Evolutionary conservation across 179 eudicot genomes (phyloP).

Genomic region (Drosera spatulata): DNA sequence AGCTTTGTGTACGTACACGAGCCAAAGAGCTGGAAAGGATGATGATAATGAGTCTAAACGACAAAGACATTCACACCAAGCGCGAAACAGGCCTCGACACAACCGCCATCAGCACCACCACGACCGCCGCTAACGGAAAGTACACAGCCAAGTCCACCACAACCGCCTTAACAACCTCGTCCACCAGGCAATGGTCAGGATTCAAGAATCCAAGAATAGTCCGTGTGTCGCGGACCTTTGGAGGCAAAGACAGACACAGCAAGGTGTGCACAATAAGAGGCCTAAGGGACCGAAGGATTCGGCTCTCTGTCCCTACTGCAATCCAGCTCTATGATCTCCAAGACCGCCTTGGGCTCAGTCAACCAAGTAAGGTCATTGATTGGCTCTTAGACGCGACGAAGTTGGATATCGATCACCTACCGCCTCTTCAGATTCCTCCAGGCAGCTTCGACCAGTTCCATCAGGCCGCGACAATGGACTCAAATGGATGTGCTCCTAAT

Average conservation of each 20-base stretch:
- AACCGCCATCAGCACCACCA: not conserved
- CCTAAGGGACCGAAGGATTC: constrained; percentile 69
- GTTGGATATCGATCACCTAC: constrained; percentile 75
- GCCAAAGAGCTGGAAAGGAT: constrained; percentile 7
- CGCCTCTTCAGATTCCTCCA: constrained; percentile 65
- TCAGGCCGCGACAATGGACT: constrained; percentile 3
- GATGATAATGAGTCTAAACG: constrained; percentile 35
- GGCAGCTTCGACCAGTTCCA: constrained; percentile 15
- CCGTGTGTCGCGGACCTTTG: constrained; percentile 69
- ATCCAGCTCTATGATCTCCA: constrained; percentile 80
- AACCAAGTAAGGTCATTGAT: constrained; percentile 92
- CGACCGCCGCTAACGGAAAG: constrained; percentile 7
- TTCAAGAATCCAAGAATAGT: constrained; percentile 39
- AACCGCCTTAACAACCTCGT: constrained; percentile 9
- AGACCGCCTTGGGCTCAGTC: constrained; percentile 20
- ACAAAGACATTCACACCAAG: constrained; percentile 26
- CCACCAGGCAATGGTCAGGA: constrained; percentile 22
- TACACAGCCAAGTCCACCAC: constrained; percentile 14
- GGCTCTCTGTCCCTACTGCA: constrained; percentile 88
- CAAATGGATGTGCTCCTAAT: constrained; percentile 8
- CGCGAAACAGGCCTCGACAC: constrained; percentile 11
- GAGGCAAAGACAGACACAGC: constrained; percentile 93
- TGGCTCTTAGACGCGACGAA: constrained; percentile 77
- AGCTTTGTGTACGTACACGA: not conserved
- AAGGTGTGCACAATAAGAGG: constrained; percentile 86